phyloP scores from a whole-genome alignment of 2,329 filamentous ascomycete genomes.

The Paraconiothyrium sp. region DNA sequence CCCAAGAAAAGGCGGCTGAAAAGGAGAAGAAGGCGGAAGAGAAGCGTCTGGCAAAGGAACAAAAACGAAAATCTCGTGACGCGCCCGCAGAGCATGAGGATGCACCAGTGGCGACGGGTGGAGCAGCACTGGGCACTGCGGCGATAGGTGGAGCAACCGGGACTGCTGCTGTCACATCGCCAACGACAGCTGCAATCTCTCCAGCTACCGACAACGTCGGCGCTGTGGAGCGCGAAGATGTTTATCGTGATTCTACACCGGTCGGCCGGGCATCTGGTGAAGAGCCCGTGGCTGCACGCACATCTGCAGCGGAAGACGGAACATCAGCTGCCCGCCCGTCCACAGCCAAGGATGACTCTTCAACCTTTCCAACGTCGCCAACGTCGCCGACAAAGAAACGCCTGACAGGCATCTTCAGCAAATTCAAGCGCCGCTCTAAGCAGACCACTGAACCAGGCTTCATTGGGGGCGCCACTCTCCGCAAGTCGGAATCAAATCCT shows the following conservation, averaged over 20 bases:
- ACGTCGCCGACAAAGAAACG: constrained; percentile 41
- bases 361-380: constrained; percentile 38
- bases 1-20: constrained; percentile 54
- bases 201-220: constrained; percentile 15
- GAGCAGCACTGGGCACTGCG: constrained; percentile 37
- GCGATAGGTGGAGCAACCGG: constrained; percentile 50
- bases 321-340: constrained; percentile 11
- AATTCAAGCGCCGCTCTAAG: constrained; percentile 52
- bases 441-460: constrained; percentile 46
- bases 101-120: constrained; percentile 20
- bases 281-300: constrained; percentile 10
- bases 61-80: constrained; percentile 62
- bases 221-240: constrained; percentile 29
- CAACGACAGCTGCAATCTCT: constrained; percentile 19
- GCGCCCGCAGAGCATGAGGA: constrained; percentile 26
- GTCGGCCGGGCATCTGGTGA: constrained; percentile 9
- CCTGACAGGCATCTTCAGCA: constrained; percentile 49
- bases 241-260: constrained; percentile 30
- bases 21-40: constrained; percentile 64
- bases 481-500: constrained; percentile 28
- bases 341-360: constrained; percentile 8
- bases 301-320: background rate
- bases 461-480: constrained; percentile 56
- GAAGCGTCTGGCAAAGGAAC: constrained; percentile 59
- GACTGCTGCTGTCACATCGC: background rate